These are phyloP conservation scores for Tylopilus subfusipes DNA, from an alignment of 768 basidiomycete genomes.

Conservation along the genomic window DNA sequence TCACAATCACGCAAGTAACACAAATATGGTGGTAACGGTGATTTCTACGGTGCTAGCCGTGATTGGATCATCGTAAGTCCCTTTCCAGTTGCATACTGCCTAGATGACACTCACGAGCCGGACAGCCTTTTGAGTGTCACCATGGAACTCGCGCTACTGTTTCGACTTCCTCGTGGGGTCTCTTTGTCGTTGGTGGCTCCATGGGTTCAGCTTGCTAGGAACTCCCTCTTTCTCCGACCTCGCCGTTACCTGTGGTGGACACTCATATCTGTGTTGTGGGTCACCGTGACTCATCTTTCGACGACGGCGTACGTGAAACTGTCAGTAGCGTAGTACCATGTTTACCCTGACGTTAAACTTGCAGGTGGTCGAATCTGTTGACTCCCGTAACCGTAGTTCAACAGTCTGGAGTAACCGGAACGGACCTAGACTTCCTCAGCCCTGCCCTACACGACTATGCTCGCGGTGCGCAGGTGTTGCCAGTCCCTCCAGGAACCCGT, in stretches of 20 bases:
- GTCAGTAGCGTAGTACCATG: background rate
- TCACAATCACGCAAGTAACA: background rate
- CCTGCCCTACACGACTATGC: background rate
- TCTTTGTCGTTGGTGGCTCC: background rate
- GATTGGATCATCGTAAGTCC: background rate
- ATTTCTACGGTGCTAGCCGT: background rate
- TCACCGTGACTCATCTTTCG: background rate
- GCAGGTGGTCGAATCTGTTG: background rate
- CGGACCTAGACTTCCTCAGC: background rate
- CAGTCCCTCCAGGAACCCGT: background rate
- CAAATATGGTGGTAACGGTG: background rate
- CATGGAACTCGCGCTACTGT: background rate
- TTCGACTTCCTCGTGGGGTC: background rate
- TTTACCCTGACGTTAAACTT: background rate
- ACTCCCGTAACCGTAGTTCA: background rate
- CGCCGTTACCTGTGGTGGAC: background rate
- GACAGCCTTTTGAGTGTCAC: background rate
- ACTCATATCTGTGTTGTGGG: background rate
- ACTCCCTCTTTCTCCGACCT: background rate
- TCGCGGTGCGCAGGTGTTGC: fast-evolving
- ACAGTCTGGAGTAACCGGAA: background rate
- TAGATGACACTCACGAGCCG: background rate
- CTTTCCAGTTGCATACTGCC: background rate
- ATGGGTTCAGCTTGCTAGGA: background rate
- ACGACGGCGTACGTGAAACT: background rate